Percentiles rank a stretch among this genome's conserved stretches.
These are phyloP conservation scores for Alternaria infectoria DNA, from an alignment of 2,329 filamentous ascomycete genomes.

Conservation along the genomic window DNA sequence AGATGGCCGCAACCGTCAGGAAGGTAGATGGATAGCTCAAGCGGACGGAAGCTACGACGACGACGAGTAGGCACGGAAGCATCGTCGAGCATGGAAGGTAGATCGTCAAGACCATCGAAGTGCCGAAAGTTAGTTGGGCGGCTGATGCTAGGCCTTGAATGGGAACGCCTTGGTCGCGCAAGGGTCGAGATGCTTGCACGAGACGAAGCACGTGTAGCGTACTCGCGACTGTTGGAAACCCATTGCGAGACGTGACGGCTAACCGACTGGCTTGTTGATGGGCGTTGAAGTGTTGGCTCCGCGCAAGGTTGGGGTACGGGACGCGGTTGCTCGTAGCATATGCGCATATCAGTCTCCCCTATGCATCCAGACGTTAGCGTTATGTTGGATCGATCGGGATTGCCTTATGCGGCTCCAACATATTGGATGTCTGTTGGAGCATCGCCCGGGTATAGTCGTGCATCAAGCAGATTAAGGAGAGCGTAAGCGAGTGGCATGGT, in stretches of 20 bases:
- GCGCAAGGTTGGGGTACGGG: constrained; percentile 35
- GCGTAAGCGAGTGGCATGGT: constrained; percentile 21
- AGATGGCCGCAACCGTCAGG: constrained; percentile 40
- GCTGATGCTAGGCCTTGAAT: constrained; percentile 46
- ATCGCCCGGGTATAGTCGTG: constrained; percentile 17
- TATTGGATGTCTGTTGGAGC: constrained; percentile 5
- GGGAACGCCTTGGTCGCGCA: constrained; percentile 38
- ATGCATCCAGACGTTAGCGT: constrained; percentile 21
- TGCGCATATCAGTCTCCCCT: constrained; percentile 34
- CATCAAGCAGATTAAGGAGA: constrained; percentile 35
- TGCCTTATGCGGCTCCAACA: constrained; percentile 19
- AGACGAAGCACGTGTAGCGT: constrained; percentile 44
- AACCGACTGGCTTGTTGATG: constrained; percentile 45
- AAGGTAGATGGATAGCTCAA: constrained; percentile 50
- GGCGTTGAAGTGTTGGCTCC: constrained; percentile 37
- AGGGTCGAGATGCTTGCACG: constrained; percentile 42
- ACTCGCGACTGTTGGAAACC: constrained; percentile 43
- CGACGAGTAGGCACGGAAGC: constrained; percentile 39
- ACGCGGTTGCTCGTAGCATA: constrained; percentile 46
- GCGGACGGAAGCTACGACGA: constrained; percentile 45
- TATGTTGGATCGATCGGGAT: not conserved
- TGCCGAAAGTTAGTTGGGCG: constrained; percentile 47
- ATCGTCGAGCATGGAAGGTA: constrained; percentile 44
- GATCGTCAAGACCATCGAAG: constrained; percentile 38
- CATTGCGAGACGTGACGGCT: constrained; percentile 46